These are phyloP conservation scores for Dactylellina parvicollis DNA, from an alignment of 2,329 filamentous ascomycete species.

Conservation along the genomic window DNA sequence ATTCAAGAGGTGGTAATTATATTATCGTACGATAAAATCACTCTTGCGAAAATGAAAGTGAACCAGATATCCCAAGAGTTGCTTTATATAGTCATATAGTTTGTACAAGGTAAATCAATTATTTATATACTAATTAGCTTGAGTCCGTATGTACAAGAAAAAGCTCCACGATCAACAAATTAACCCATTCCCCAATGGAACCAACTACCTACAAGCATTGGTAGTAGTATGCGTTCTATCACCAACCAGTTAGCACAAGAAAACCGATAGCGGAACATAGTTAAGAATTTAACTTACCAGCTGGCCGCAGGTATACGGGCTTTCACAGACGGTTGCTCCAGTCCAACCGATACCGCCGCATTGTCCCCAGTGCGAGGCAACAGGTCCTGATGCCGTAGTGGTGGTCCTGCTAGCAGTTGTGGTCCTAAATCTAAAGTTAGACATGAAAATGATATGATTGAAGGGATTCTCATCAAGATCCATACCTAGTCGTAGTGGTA, in stretches of 20 bases:
- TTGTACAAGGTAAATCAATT: neutral
- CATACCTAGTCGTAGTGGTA: neutral
- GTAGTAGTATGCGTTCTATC: constrained; percentile 57
- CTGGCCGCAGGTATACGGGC: constrained; percentile 18
- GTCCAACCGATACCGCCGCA: constrained; percentile 60
- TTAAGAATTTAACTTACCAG: constrained; percentile 26
- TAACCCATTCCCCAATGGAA: neutral
- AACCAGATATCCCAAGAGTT: neutral
- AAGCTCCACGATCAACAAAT: neutral
- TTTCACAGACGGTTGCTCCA: constrained; percentile 58
- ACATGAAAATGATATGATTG: too few relatives aligned
- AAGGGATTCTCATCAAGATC: too few relatives aligned
- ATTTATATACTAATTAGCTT: neutral
- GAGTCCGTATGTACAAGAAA: neutral
- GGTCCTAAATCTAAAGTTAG: too few relatives aligned
- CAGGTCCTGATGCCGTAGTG: constrained; percentile 4
- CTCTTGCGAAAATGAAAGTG: too few relatives aligned
- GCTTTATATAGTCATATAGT: too few relatives aligned
- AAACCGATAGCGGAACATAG: neutral
- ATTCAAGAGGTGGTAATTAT: too few relatives aligned
- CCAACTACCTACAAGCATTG: constrained; percentile 58
- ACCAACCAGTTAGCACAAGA: neutral
- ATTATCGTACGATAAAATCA: too few relatives aligned
- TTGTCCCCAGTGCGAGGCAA: constrained; percentile 58
- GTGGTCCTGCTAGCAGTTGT: constrained; percentile 8